Percentiles rank a stretch among this genome's conserved stretches.
Conservation (phyloP, 805 yeast genomes). For the Myxozyma monticola region DNA sequence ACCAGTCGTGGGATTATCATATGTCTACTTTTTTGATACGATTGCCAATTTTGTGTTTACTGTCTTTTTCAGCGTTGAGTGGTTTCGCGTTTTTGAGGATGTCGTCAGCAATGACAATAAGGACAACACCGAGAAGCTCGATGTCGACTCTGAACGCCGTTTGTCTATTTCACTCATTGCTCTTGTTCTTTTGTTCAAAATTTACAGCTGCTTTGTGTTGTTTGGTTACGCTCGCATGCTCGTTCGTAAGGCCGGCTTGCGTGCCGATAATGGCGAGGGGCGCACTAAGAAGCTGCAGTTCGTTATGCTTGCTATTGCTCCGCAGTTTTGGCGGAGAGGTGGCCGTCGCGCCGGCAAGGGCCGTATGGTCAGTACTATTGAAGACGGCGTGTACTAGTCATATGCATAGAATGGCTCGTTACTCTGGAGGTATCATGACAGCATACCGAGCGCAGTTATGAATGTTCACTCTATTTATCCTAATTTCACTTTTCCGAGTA, state of each 20-base stretch:
- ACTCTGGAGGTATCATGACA: neutral
- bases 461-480: neutral
- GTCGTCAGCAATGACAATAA: constrained; percentile 1
- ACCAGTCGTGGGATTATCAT: constrained; percentile 60
- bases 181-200: constrained; percentile 22
- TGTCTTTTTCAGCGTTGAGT: constrained; percentile 66
- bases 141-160: constrained; percentile 29
- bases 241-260: constrained; percentile 45
- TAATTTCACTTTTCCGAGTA: no score
- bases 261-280: constrained; percentile 36
- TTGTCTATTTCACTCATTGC: constrained; percentile 31
- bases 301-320: constrained; percentile 17
- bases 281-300: constrained; percentile 14
- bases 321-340: constrained; percentile 26
- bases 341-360: constrained; percentile 31
- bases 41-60: constrained; percentile 67
- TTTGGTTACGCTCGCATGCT: constrained; percentile 58
- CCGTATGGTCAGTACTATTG: constrained; percentile 23
- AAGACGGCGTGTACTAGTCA: constrained; percentile 17
- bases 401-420: neutral
- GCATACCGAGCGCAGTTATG: neutral
- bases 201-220: constrained; percentile 31
- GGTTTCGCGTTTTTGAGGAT: constrained; percentile 52
- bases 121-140: constrained; percentile 15
- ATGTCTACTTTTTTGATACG: constrained; percentile 68